Conservation (phyloP, 495 filamentous ascomycete genomes). For the Amorphotheca resinae region DNA sequence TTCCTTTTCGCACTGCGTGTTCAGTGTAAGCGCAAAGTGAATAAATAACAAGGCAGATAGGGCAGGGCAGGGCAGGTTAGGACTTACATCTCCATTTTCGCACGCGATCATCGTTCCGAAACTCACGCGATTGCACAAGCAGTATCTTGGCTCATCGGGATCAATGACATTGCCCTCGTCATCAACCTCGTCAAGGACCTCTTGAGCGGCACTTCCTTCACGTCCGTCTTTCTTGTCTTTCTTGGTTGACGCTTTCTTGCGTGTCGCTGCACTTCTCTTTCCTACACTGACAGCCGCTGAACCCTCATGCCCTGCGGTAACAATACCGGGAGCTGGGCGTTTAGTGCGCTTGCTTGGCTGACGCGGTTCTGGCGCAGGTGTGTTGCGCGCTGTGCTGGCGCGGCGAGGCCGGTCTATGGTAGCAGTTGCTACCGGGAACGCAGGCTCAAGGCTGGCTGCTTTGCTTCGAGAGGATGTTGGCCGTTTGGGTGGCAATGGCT, state of each 20-base stretch:
- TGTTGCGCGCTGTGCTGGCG: conserved; percentile 43
- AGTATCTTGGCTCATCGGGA: conserved; percentile 79
- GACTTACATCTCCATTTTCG: conserved; percentile 77
- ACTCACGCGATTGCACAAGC: conserved; percentile 81
- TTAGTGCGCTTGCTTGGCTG: conserved; percentile 35
- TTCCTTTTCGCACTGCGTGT: conserved; percentile 51
- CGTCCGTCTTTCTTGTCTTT: conserved; percentile 30
- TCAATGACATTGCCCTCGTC: conserved; percentile 70
- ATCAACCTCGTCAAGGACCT: conserved; percentile 40
- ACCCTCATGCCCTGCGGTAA: conserved; percentile 57
- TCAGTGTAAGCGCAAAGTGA: not conserved
- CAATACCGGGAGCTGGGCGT: conserved; percentile 64
- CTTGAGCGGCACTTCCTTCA: conserved; percentile 28
- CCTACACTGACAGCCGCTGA: conserved; percentile 66
- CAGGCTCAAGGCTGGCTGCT: conserved; percentile 36
- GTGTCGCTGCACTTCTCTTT: conserved; percentile 66
- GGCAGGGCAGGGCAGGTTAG: not conserved
- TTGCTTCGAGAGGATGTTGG: conserved; percentile 36
- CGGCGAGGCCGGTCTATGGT: conserved; percentile 40
- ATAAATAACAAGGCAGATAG: not conserved
- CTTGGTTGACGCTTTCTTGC: conserved; percentile 45
- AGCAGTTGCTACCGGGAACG: conserved; percentile 21
- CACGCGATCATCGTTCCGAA: conserved; percentile 94
- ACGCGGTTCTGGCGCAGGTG: conserved; percentile 28
- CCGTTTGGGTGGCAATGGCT: conserved; percentile 12